Evolutionary conservation across 2,329 filamentous ascomycete species (phyloP).

Genomic region (Aspergillus awamori): DNA sequence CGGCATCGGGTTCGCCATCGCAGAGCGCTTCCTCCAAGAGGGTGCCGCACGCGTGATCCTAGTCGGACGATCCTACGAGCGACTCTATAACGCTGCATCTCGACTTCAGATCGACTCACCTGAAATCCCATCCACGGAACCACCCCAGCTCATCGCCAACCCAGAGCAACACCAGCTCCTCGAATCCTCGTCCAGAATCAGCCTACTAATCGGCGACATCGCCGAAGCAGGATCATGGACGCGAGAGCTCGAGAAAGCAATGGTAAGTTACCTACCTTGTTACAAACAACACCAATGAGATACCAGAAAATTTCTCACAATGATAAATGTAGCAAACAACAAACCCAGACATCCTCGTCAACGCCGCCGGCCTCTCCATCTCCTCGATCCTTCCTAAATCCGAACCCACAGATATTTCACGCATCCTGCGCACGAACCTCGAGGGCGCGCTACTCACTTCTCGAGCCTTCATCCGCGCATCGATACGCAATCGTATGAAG

Average conservation of each 20-base stretch:
- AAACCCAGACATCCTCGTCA: constrained; percentile 66
- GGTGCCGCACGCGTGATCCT: constrained; percentile 63
- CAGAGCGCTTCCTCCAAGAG: constrained; percentile 64
- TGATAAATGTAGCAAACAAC: constrained; percentile 27
- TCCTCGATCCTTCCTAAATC: constrained; percentile 64
- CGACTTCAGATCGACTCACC: constrained; percentile 20
- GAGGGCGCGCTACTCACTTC: constrained; percentile 47
- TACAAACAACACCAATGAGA: not conserved
- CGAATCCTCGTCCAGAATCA: constrained; percentile 25
- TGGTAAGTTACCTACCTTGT: constrained; percentile 32
- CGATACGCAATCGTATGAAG: constrained; percentile 35
- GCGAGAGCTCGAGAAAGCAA: constrained; percentile 41
- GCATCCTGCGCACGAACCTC: constrained; percentile 71
- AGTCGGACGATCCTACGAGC: constrained; percentile 58
- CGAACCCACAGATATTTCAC: constrained; percentile 53
- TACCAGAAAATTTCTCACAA: not conserved
- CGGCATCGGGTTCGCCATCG: constrained; percentile 71
- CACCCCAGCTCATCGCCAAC: not conserved
- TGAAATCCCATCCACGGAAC: not conserved
- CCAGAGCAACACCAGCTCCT: constrained; percentile 14
- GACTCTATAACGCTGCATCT: constrained; percentile 46
- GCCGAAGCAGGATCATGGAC: constrained; percentile 38
- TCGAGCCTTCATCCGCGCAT: constrained; percentile 40
- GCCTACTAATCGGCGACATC: constrained; percentile 43
- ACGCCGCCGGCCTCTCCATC: constrained; percentile 76